Evolutionary conservation across 2,329 filamentous ascomycete genomes (phyloP), one percentile per base, ranked within the genome.

Genomic region (Raffaelea albimanens): DNA sequence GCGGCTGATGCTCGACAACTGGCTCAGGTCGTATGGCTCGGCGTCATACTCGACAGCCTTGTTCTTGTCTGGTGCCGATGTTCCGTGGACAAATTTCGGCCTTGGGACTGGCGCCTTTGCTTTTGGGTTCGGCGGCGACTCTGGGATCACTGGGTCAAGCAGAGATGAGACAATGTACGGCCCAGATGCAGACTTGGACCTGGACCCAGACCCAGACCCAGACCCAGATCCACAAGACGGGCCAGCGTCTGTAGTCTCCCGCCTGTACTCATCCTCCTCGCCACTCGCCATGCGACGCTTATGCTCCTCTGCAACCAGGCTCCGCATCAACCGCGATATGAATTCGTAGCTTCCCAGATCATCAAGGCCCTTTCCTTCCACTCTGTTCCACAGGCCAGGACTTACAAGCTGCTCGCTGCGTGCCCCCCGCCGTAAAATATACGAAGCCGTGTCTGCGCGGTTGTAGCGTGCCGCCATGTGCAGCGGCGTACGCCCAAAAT

Each of bases 321-420:
- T 29, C 4, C n/a, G 19, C 4, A 50, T 13, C 2, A 50, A 8
- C 21, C 19, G 31, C 5, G 29, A 29, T 29, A 48, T 43, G 29
- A 42, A 42, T 13, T 10, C 41, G 14, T 18, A 40, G 45, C 18
- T 25, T 14, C 45, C 46, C 14, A 48, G 46, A 3, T 48, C 45
- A 16, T 45, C 45, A 14, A 43, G 45, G 10, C 14, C 18, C 11
- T 23, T 19, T 19, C 20, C 19, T 33, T 10, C 16, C 2, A 39
- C 20, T 36, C 36, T 33, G 3, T 13, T 16, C 36, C 42, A 39
- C 4, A 41, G 31, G 14, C 29, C 5, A 14, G 39, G n/a, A 19
- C 19, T n/a, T 19, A 44, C 22, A 42, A 44, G 22, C 34, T 40
- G 39, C 4, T 16, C 11, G 33, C 83, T 73, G 29, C 72, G 72